These are phyloP conservation scores for Corymbia citriodora DNA, from an alignment of 441 rosid genomes.

Conservation along the genomic window DNA sequence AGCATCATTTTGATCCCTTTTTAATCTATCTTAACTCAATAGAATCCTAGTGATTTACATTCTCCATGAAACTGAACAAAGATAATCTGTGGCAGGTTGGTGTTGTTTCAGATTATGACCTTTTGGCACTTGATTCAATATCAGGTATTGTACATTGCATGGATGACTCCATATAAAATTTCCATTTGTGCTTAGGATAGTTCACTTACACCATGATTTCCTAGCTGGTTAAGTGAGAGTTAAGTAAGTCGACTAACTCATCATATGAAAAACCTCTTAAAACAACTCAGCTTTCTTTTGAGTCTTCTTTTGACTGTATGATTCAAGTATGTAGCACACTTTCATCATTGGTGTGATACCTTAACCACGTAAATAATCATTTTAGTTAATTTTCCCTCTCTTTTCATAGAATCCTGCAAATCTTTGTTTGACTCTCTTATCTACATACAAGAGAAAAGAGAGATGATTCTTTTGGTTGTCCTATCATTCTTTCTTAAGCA, in stretches of 20 bases:
- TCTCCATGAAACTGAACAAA: neutral
- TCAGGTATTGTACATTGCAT: conserved; percentile 46
- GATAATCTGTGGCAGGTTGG: conserved; percentile 54
- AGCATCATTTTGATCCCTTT: neutral
- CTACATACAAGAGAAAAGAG: neutral
- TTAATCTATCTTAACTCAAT: neutral
- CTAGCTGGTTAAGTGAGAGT: neutral
- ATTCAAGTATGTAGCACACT: neutral
- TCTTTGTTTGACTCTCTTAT: neutral
- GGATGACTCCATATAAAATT: neutral
- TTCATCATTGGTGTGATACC: neutral
- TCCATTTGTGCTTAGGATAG: neutral
- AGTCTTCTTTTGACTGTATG: neutral
- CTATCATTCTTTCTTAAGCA: neutral
- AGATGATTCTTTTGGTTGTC: neutral
- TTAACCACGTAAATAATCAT: neutral
- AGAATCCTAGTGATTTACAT: neutral
- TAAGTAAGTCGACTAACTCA: neutral
- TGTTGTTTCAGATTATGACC: conserved; percentile 91
- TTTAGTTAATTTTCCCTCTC: neutral
- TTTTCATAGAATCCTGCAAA: neutral
- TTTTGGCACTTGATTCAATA: conserved; percentile 74
- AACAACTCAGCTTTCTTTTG: neutral
- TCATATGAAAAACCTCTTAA: neutral
- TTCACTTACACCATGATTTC: neutral